Percentiles rank a stretch among this genome's conserved stretches.
phyloP scores from a whole-genome alignment of 768 basidiomycete species.

The Macrolepiota dolichaula region DNA sequence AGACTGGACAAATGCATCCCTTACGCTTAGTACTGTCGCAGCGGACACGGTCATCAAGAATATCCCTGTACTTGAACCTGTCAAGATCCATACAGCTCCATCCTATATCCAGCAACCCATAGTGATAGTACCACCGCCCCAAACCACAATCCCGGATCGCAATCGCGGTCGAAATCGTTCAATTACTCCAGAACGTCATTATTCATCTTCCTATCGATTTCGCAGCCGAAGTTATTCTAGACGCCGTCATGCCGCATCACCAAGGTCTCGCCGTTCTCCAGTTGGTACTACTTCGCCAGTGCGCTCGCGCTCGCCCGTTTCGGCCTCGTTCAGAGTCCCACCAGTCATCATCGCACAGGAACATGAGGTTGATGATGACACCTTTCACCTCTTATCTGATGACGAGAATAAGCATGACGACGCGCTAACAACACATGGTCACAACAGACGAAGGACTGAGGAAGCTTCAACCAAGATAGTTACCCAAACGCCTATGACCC shows the following conservation, averaged over 20 bases:
- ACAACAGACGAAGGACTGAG: not conserved
- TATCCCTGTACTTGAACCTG: not conserved
- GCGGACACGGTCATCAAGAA: slow-evolving; percentile 1
- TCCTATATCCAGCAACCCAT: not conserved
- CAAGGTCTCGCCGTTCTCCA: not conserved
- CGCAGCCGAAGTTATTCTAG: too few relatives aligned
- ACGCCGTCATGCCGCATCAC: not conserved
- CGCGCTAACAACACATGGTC: not conserved
- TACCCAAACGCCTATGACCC: slow-evolving; percentile 48
- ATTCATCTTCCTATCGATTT: too few relatives aligned
- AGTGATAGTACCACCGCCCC: not conserved
- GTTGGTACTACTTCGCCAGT: too few relatives aligned
- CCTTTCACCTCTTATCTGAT: not conserved
- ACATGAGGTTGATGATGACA: not conserved
- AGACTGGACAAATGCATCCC: slow-evolving; percentile 49
- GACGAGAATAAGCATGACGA: not conserved
- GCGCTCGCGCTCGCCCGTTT: not conserved
- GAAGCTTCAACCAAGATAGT: slow-evolving; percentile 22
- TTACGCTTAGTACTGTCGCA: slow-evolving; percentile 53
- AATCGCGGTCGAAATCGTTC: not conserved
- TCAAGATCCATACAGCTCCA: not conserved
- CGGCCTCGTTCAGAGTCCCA: not conserved
- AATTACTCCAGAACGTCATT: not conserved
- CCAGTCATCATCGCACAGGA: not conserved
- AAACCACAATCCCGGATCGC: not conserved